A percentile compares a stretch with the other conserved stretches of the same genome.
Conservation (phyloP, 345 rosid genomes). For the Citrus medica region DNA sequence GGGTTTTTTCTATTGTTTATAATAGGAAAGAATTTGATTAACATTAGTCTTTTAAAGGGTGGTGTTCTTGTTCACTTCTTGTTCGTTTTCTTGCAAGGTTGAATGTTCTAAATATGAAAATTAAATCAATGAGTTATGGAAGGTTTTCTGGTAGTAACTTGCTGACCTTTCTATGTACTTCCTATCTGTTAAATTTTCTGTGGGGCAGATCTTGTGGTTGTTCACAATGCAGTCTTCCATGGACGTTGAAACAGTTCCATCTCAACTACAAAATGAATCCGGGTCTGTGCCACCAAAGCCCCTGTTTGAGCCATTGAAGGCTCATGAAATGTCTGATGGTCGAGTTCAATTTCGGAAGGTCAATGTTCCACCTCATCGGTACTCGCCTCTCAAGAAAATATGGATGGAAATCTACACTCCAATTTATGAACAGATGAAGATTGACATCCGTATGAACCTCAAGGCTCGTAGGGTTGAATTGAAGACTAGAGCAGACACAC, state of each 20-base stretch:
- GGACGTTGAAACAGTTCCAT: constrained; percentile 42
- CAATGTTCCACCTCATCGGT: constrained; percentile 76
- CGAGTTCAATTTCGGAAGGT: constrained; percentile 65
- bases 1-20: neutral
- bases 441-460: constrained; percentile 86
- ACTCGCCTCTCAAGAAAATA: constrained; percentile 74
- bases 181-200: neutral
- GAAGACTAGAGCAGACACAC: constrained; percentile 67
- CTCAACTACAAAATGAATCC: constrained; percentile 4
- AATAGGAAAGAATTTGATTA: neutral
- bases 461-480: constrained; percentile 77
- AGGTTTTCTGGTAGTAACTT: neutral
- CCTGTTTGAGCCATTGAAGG: constrained; percentile 60
- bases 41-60: neutral
- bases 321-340: constrained; percentile 88
- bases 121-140: neutral
- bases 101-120: neutral
- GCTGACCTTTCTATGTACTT: neutral
- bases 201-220: neutral
- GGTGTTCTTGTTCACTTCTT: neutral
- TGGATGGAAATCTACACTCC: constrained; percentile 88
- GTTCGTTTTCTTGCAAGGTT: neutral
- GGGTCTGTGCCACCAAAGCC: constrained; percentile 55
- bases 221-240: constrained; percentile 29
- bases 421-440: constrained; percentile 75